Evolutionary conservation across 2,329 filamentous ascomycete genomes (phyloP), one percentile per base, ranked within the genome.

Genomic region (Metarhizium robertsii): DNA sequence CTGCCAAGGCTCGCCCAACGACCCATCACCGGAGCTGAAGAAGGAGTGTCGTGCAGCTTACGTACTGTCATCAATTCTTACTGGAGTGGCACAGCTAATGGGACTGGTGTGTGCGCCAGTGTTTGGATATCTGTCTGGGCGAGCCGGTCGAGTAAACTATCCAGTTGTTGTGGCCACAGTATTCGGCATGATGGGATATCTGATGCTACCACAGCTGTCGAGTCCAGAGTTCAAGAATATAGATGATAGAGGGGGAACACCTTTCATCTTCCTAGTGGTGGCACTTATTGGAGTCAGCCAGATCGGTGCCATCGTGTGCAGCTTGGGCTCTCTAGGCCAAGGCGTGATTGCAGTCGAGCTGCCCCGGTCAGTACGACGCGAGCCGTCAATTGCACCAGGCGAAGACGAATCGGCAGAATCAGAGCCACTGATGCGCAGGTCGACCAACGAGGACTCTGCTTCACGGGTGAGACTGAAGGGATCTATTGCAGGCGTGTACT

Each of bases 291-390:
- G 94, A 14, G 83, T 96, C 65, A 95, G 90, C 64, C 94, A 99
- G 71, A 97, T 99, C 59, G 94, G 92, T 2, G 88, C 91, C 11
- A 97, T 99, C 57, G 94, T 99, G 1, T 96, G 92, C 73, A 95
- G 90, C 60, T 79, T 99, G n/a, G 91, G 89, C 1, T 83, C 94
- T 1, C 79, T 99, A 2, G 90, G 90, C 42, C 84, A 84, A 16
- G 92, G 91, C 4, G 86, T 97, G 25, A 76, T 95, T 25, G 73
- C 75, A 5, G 74, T 72, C 2, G 78, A 80, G 50, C 61, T 74
- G 4, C 66, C 66, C 13, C 63, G 63, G 34, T 61, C 62, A 1
- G 61, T 48, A 43, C 63, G 54, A 56, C 58, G 59, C 11, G 61
- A 64, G 46, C 58, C 66, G 4, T 64, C 66, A 0, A 62, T 71